phyloP scores from a whole-genome alignment of 495 filamentous ascomycete genomes.

The Hypoxylon perforatum region DNA sequence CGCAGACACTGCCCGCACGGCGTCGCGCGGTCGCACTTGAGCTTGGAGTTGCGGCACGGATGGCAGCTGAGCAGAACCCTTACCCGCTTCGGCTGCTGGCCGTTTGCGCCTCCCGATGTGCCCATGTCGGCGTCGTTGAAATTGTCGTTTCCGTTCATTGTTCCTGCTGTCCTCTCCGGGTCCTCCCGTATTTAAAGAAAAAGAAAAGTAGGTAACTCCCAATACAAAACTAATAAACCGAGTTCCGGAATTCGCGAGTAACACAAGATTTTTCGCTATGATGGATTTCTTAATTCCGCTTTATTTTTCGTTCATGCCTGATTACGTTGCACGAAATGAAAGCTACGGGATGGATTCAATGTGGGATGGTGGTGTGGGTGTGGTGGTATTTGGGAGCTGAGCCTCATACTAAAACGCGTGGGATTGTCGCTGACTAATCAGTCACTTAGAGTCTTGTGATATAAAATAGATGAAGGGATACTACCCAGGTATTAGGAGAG shows the following conservation, averaged over 20 bases:
- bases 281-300: neutral
- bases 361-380: neutral
- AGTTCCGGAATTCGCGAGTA: too few relatives aligned
- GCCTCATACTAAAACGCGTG: neutral
- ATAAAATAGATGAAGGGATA: too few relatives aligned
- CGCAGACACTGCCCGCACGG: slow-evolving; percentile 58
- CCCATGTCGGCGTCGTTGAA: neutral
- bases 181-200: too few relatives aligned
- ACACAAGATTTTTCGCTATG: too few relatives aligned
- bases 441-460: neutral
- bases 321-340: neutral
- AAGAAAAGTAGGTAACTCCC: too few relatives aligned
- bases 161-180: neutral
- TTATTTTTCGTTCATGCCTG: neutral
- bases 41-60: slow-evolving; percentile 55
- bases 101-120: slow-evolving; percentile 5
- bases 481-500: too few relatives aligned
- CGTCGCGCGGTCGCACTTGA: slow-evolving; percentile 52
- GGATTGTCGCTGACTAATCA: neutral
- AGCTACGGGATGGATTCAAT: neutral
- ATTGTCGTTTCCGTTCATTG: neutral
- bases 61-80: slow-evolving; percentile 55
- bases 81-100: slow-evolving; percentile 46
- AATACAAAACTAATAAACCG: too few relatives aligned
- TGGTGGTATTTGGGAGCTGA: neutral